Evolutionary conservation across 2,329 filamentous ascomycete genomes (phyloP).

Genomic region (Fusarium chlamydosporum): DNA sequence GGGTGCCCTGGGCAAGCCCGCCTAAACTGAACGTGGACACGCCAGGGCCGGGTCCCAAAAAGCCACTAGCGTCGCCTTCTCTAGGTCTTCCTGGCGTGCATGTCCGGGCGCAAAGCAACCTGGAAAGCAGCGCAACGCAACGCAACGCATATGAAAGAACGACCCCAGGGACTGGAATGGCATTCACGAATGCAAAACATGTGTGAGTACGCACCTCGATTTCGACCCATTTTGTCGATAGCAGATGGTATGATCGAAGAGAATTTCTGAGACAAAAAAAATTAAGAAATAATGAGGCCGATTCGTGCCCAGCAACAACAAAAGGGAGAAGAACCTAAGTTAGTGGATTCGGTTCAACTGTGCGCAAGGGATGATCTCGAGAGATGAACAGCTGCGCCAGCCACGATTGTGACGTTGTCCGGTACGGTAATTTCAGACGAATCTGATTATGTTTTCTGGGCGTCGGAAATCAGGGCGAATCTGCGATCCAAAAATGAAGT

Average conservation of each 20-base stretch:
- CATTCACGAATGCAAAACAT: constrained; percentile 39
- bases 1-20: constrained; percentile 22
- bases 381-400: constrained; percentile 42
- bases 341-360: constrained; percentile 23
- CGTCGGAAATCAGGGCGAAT: constrained; percentile 28
- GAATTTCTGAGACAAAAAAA: constrained; percentile 46
- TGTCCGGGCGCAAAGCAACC: constrained; percentile 25
- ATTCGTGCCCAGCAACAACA: constrained; percentile 17
- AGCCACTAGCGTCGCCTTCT: constrained; percentile 30
- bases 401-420: constrained; percentile 44
- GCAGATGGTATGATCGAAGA: constrained; percentile 34
- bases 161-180: constrained; percentile 44
- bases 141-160: constrained; percentile 21
- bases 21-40: constrained; percentile 16
- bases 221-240: constrained; percentile 64
- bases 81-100: constrained; percentile 15
- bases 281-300: constrained; percentile 10
- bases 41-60: constrained; percentile 22
- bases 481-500: constrained; percentile 26
- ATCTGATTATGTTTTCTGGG: constrained; percentile 16
- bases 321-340: constrained; percentile 17
- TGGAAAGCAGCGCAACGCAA: constrained; percentile 11
- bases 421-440: constrained; percentile 37
- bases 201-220: constrained; percentile 64
- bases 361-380: constrained; percentile 38